Conservation (phyloP, 768 basidiomycete species). For the Hortiboletus campestris region DNA sequence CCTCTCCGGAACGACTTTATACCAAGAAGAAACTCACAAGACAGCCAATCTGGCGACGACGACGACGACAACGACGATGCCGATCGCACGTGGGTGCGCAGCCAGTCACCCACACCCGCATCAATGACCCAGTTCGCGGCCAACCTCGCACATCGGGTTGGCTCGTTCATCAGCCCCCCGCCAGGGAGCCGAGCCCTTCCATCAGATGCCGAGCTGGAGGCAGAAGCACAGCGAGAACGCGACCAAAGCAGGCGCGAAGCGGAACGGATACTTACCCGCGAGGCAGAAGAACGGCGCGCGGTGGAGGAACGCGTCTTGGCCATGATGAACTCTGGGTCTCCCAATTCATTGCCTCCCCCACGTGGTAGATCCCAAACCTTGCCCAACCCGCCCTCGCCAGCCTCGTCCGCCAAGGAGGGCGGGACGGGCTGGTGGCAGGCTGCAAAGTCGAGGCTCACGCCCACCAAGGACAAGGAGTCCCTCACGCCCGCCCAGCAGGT, state of each 20-base stretch:
- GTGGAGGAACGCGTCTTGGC: constrained; percentile 75
- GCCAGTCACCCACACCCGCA: constrained; percentile 57
- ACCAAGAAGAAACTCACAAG: constrained; percentile 48
- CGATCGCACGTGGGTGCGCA: constrained; percentile 31
- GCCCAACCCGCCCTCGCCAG: constrained; percentile 60
- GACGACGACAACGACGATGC: constrained; percentile 34
- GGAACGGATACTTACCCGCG: constrained; percentile 68
- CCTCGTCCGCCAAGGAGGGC: constrained; percentile 61
- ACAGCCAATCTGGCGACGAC: constrained; percentile 45
- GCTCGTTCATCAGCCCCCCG: constrained; percentile 58
- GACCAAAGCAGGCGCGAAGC: constrained; percentile 75
- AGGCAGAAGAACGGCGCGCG: constrained; percentile 64
- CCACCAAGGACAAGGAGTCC: constrained; percentile 68
- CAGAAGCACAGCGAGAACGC: constrained; percentile 74
- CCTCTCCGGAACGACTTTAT: constrained; percentile 67
- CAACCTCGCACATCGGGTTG: constrained; percentile 73
- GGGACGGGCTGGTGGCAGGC: constrained; percentile 65
- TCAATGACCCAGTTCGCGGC: constrained; percentile 74
- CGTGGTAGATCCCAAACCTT: constrained; percentile 59
- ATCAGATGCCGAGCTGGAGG: constrained; percentile 78
- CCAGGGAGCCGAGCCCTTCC: constrained; percentile 46
- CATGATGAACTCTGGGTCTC: constrained; percentile 55
- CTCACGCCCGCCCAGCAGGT: constrained; percentile 87
- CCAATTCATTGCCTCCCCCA: constrained; percentile 50
- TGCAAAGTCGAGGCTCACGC: constrained; percentile 73